Evolutionary conservation across 495 filamentous ascomycete species (phyloP), one percentile per base, ranked within the genome.

Genomic region (Cenococcum geophilum): DNA sequence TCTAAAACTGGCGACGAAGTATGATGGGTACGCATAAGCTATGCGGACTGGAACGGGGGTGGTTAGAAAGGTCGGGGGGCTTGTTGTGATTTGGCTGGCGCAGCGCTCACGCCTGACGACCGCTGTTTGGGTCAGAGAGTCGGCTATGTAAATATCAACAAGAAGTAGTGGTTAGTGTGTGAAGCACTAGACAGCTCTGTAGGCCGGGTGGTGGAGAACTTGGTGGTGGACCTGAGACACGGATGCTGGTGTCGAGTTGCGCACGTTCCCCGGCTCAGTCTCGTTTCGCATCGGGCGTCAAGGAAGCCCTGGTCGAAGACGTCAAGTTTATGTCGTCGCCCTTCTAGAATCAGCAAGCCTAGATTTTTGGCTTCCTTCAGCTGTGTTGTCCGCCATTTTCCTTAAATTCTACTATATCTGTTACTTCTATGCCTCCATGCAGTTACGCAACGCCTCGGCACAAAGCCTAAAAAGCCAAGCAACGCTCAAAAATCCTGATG

Each of bases 21-120:
- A 21, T 25, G 52, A 51, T 50, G 55, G 18, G 21, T 60, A 50
- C 50, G 66, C 62, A 64, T 65, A 59, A 62, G 58, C 66, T 58
- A 34, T 43, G 64, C 48, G 54, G 57, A 55, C 21, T 23, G 50
- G 32, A 60, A 56, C 42, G 57, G 65, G 58, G 57, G 48, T 61
- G 43, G 57, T 18, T 56, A 58, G 58, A 50, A 51, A 49, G 21
- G 20, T 59, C 42, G 61, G 54, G n/a, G 61, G 54, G 36, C 25
- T 50, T 35, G 54, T n/a, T 55, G 2, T 21, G 22, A 20, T 4
- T 16, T 34, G 36, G 59, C 59, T 23, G 40, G 12, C 14, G 40
- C 18, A 18, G 40, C 36, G 6, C 40, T 18, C 12, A 45, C 2
- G 40, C 40, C 4, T 45, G 18, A 37, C 56, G 37, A 49, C 32